Percentiles rank a stretch among this genome's conserved stretches.
Conservation (phyloP, 768 basidiomycete species). For the Tulasnella sp. region DNA sequence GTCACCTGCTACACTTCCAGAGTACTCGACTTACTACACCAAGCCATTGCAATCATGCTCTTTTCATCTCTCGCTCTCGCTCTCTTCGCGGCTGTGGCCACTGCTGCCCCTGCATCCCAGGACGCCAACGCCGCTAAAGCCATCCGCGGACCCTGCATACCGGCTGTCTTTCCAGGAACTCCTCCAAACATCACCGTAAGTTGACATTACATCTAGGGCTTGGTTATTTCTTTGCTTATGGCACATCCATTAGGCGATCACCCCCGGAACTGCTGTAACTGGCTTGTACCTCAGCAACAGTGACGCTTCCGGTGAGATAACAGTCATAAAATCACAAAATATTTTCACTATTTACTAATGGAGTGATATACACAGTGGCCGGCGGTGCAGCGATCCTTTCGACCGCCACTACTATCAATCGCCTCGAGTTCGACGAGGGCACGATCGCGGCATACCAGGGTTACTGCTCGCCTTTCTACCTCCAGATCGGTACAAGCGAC, state of each 20-base stretch:
- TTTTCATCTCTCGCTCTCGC: neutral
- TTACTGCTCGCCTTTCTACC: neutral
- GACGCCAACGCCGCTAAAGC: neutral
- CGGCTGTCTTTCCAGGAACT: neutral
- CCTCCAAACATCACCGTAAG: neutral
- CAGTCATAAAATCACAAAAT: too few species aligned
- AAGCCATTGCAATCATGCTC: neutral
- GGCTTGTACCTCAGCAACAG: neutral
- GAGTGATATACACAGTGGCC: neutral
- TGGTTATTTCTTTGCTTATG: neutral
- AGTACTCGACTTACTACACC: neutral
- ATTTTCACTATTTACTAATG: too few species aligned
- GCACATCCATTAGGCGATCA: neutral
- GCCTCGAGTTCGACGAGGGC: neutral
- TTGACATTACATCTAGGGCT: neutral
- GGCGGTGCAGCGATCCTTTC: neutral
- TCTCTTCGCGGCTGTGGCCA: neutral
- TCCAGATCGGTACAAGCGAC: constrained; percentile 4
- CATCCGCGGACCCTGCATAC: neutral
- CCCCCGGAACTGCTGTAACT: neutral
- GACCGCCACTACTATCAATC: neutral
- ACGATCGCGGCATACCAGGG: neutral
- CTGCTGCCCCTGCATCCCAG: neutral
- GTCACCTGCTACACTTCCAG: neutral
- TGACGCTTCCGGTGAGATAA: neutral